A percentile compares a stretch with the other conserved stretches of the same genome.
phyloP scores from a whole-genome alignment of 805 yeast species.

The Pichia nanzhaoensis region DNA sequence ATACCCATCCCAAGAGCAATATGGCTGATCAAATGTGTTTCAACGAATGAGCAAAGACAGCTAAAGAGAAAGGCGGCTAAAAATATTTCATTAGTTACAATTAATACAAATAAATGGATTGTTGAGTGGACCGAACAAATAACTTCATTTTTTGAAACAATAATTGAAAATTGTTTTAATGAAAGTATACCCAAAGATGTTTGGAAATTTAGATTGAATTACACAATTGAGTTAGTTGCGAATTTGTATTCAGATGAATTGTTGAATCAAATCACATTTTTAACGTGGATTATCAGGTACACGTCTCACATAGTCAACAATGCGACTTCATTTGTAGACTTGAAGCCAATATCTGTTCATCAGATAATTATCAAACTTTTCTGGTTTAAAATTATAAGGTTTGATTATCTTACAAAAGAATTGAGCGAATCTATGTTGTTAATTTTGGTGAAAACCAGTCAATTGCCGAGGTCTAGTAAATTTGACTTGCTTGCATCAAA shows the following conservation, averaged over 20 bases:
- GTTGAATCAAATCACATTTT: slow-evolving; percentile 53
- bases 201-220: slow-evolving; percentile 50
- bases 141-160: slow-evolving; percentile 48
- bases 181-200: slow-evolving; percentile 21
- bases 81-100: slow-evolving; percentile 15
- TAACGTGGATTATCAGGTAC: slow-evolving; percentile 56
- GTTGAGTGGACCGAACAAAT: slow-evolving; percentile 90
- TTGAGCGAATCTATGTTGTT: slow-evolving; percentile 52
- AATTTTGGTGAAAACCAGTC: slow-evolving; percentile 17
- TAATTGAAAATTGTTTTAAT: slow-evolving; percentile 37
- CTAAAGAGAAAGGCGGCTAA: slow-evolving; percentile 40
- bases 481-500: slow-evolving; percentile 16
- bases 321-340: slow-evolving; percentile 15
- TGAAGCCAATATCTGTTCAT: slow-evolving; percentile 24
- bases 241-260: slow-evolving; percentile 64
- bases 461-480: slow-evolving; percentile 14
- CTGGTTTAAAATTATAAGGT: slow-evolving; percentile 59
- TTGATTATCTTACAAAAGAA: slow-evolving; percentile 56
- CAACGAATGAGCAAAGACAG: slow-evolving; percentile 66
- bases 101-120: slow-evolving; percentile 57
- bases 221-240: slow-evolving; percentile 52
- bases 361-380: slow-evolving; percentile 55
- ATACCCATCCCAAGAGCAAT: slow-evolving; percentile 79
- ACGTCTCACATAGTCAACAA: slow-evolving; percentile 29
- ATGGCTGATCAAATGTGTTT: slow-evolving; percentile 87